These are phyloP conservation scores for Ceratocystis huliohia DNA, from an alignment of 2,329 filamentous ascomycete genomes.

Conservation along the genomic window DNA sequence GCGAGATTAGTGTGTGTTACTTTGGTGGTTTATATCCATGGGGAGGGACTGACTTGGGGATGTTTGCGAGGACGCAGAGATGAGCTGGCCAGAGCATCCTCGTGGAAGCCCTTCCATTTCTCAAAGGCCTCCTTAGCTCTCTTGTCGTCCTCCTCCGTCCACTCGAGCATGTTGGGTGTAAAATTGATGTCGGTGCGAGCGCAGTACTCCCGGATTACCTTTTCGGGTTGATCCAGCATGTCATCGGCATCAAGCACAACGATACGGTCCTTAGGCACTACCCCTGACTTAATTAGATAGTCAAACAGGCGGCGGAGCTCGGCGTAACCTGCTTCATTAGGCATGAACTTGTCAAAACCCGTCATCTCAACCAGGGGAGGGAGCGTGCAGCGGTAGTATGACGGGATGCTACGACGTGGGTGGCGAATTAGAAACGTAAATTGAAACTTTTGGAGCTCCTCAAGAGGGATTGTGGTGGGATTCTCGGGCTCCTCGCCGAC, in stretches of 20 bases:
- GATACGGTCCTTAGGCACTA: constrained; percentile 62
- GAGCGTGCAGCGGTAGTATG: constrained; percentile 86
- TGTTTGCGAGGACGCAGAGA: constrained; percentile 58
- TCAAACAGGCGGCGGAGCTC: constrained; percentile 83
- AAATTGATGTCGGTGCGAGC: constrained; percentile 68
- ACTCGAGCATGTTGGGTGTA: constrained; percentile 64
- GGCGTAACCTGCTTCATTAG: constrained; percentile 76
- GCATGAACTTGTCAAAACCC: constrained; percentile 76
- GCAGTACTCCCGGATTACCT: constrained; percentile 68
- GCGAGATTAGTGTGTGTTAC: constrained; percentile 17
- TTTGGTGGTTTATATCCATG: neutral
- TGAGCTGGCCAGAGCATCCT: constrained; percentile 78
- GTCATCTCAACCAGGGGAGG: constrained; percentile 73
- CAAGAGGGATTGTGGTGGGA: constrained; percentile 69
- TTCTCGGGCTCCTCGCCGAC: constrained; percentile 55
- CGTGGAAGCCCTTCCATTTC: constrained; percentile 96
- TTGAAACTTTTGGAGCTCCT: constrained; percentile 67
- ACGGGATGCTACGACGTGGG: constrained; percentile 80
- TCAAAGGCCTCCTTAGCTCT: constrained; percentile 67
- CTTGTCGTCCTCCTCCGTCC: constrained; percentile 65
- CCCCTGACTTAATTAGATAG: constrained; percentile 55
- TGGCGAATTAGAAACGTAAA: constrained; percentile 96
- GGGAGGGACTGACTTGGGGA: constrained; percentile 39
- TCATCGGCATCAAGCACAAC: constrained; percentile 92
- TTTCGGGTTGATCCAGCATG: constrained; percentile 70